phyloP scores from a whole-genome alignment of 257 asterid genomes.

The Salvia miltiorrhiza region DNA sequence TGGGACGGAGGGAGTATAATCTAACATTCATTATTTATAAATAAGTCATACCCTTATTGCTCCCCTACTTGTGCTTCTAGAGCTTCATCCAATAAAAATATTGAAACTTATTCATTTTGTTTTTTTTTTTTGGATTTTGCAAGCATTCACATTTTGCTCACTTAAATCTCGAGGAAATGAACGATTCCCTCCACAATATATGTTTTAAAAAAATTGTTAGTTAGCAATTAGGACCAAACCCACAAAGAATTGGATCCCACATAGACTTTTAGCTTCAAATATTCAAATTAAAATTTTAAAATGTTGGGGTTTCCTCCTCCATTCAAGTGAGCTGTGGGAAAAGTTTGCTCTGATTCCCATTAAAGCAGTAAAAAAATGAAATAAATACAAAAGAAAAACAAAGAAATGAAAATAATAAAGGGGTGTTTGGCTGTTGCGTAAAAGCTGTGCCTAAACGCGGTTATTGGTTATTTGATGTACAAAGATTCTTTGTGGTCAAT shows the following conservation, averaged over 20 bases:
- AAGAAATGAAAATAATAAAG: not conserved
- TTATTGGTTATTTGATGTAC: constrained; percentile 7
- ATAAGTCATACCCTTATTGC: too few relatives aligned
- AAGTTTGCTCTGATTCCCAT: not conserved
- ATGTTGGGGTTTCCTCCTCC: not conserved
- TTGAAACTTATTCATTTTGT: not conserved
- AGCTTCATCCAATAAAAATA: not conserved
- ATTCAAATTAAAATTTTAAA: not conserved
- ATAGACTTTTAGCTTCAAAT: not conserved
- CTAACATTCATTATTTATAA: too few relatives aligned
- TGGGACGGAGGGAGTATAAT: too few relatives aligned
- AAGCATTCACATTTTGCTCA: not conserved
- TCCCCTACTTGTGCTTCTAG: not conserved
- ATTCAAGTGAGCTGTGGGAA: not conserved
- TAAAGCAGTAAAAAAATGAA: not conserved
- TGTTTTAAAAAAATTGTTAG: not conserved
- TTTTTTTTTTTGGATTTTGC: not conserved
- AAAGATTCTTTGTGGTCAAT: constrained; percentile 45
- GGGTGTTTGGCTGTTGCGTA: constrained; percentile 30
- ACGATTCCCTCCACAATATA: not conserved
- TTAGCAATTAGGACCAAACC: not conserved
- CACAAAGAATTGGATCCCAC: not conserved
- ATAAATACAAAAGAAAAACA: not conserved
- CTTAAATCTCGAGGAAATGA: not conserved
- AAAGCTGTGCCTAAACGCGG: too few relatives aligned